Conservation (phyloP, 2,329 filamentous ascomycete species). For the Cordyceps farinosa region DNA sequence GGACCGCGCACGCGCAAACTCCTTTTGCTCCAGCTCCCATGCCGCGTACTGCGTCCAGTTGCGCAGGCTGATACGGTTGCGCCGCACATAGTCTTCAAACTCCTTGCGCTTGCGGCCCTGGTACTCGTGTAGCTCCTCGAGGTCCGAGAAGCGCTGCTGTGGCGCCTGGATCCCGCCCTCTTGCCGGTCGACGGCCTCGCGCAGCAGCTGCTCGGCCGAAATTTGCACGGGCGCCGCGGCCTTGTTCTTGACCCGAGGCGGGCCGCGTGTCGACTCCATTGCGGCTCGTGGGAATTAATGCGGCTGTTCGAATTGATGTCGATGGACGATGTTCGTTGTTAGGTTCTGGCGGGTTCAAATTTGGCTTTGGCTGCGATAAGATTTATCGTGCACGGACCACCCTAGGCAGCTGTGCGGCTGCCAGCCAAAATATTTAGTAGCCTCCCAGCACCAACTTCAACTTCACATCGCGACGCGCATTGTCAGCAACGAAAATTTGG, state of each 20-base stretch:
- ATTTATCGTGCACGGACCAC: conserved; percentile 17
- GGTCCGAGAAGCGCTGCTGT: conserved; percentile 89
- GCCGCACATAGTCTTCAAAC: conserved; percentile 95
- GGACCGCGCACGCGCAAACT: conserved; percentile 84
- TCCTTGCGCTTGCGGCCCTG: conserved; percentile 94
- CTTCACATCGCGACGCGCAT: conserved; percentile 10
- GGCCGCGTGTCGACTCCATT: conserved; percentile 90
- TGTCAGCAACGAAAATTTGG: neutral
- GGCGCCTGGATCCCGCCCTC: conserved; percentile 84
- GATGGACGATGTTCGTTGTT: neutral
- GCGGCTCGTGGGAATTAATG: conserved; percentile 24
- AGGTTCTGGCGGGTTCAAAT: conserved; percentile 2
- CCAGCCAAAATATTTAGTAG: conserved; percentile 16
- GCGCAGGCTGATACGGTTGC: conserved; percentile 93
- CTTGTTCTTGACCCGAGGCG: conserved; percentile 98
- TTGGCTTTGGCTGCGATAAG: conserved; percentile 14
- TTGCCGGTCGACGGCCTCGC: conserved; percentile 95
- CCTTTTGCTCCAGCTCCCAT: conserved; percentile 98
- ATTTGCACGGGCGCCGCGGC: conserved; percentile 86
- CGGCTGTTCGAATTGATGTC: conserved; percentile 4
- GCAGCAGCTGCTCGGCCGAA: conserved; percentile 92
- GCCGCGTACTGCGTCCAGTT: conserved; percentile 98
- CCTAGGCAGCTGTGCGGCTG: conserved; percentile 8
- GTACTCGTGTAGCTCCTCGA: conserved; percentile 97
- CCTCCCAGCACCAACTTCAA: neutral